Percentiles rank a stretch among this genome's conserved stretches.
phyloP scores from a whole-genome alignment of 441 rosid species.

The Gossypium schwendimanii region DNA sequence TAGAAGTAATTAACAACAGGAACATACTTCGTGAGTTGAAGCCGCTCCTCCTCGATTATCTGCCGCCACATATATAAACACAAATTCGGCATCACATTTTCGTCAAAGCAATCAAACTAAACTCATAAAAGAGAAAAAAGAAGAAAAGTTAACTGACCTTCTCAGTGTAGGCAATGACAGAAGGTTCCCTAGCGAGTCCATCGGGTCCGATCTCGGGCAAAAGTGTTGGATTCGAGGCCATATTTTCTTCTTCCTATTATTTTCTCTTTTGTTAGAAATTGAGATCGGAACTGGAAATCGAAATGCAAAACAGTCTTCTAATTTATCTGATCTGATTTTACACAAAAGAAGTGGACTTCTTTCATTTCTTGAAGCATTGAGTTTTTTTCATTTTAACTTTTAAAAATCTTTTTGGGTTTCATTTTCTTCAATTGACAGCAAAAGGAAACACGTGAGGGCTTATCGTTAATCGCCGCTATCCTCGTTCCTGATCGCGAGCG shows the following conservation, averaged over 20 bases:
- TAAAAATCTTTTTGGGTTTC: background rate
- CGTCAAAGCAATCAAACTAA: background rate
- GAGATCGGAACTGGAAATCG: constrained; percentile 10
- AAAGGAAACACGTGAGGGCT: constrained; percentile 3
- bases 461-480: background rate
- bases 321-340: constrained; percentile 16
- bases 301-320: background rate
- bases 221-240: constrained; percentile 58
- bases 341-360: background rate
- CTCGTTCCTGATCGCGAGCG: constrained; percentile 11
- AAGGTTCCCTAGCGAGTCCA: constrained; percentile 75
- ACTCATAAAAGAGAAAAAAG: background rate
- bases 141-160: constrained; percentile 35
- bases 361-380: background rate
- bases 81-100: constrained; percentile 9
- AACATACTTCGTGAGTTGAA: constrained; percentile 74
- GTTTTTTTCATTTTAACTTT: background rate
- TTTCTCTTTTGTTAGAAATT: background rate
- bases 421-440: constrained; percentile 10
- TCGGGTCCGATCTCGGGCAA: constrained; percentile 81
- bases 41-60: constrained; percentile 83
- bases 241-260: background rate
- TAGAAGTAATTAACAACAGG: background rate
- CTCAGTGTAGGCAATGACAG: constrained; percentile 82
- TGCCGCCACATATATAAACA: constrained; percentile 17